Evolutionary conservation across 345 rosid species (phyloP).

Genomic region (Mangifera indica): DNA sequence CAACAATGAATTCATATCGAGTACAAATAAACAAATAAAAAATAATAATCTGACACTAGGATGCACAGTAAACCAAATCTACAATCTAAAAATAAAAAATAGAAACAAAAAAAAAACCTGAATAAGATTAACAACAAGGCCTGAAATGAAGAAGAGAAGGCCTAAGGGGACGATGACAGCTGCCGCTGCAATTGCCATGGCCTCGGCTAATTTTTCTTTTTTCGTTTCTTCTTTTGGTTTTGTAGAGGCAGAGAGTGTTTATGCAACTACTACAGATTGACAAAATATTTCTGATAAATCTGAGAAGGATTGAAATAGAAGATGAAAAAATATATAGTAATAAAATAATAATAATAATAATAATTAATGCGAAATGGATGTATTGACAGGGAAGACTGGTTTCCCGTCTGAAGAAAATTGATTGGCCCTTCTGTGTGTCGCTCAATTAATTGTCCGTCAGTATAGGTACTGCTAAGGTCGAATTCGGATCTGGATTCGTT

Average conservation of each 20-base stretch:
- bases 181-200: slow-evolving; percentile 78
- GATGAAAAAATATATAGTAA: background rate
- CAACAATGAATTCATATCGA: background rate
- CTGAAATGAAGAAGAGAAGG: slow-evolving; percentile 78
- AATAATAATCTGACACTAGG: background rate
- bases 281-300: background rate
- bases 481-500: too few species aligned
- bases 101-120: slow-evolving; percentile 51
- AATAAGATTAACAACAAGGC: slow-evolving; percentile 79
- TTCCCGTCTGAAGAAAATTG: background rate
- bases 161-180: slow-evolving; percentile 78
- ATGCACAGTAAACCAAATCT: slow-evolving; percentile 11
- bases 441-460: too few species aligned
- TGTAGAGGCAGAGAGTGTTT: background rate
- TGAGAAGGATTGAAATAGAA: background rate
- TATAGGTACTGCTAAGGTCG: too few species aligned
- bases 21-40: background rate
- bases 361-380: background rate
- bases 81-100: background rate
- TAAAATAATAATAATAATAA: background rate
- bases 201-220: background rate
- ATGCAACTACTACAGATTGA: too few species aligned
- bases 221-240: background rate
- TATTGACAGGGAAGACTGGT: background rate
- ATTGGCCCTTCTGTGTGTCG: too few species aligned